Conservation (phyloP, 192 early-diverging fungal genomes). For the Mortierella alpina region DNA sequence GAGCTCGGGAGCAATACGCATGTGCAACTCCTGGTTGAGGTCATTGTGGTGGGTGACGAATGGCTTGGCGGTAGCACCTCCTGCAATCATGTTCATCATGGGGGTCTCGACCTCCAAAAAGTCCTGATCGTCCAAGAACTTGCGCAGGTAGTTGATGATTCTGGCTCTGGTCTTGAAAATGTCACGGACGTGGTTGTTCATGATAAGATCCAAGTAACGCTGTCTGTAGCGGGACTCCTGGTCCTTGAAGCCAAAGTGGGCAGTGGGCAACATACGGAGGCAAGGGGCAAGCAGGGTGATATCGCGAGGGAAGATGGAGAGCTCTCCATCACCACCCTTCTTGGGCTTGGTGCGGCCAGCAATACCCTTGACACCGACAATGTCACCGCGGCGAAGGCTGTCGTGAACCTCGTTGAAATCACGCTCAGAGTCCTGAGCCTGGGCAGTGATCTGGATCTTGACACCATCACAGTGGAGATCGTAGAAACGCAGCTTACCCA, state of each 20-base stretch:
- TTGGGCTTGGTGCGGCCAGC: slow-evolving; percentile 90
- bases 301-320: slow-evolving; percentile 93
- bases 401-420: slow-evolving; percentile 87
- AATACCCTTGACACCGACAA: slow-evolving; percentile 92
- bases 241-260: slow-evolving; percentile 95
- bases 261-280: slow-evolving; percentile 95
- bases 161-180: slow-evolving; percentile 93
- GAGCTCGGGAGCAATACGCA: slow-evolving; percentile 98
- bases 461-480: slow-evolving; percentile 93
- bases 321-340: slow-evolving; percentile 76
- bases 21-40: slow-evolving; percentile 97
- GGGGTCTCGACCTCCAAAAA: slow-evolving; percentile 99
- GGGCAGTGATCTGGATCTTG: slow-evolving; percentile 96
- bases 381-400: slow-evolving; percentile 91
- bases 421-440: slow-evolving; percentile 71
- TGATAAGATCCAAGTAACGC: slow-evolving; percentile 98
- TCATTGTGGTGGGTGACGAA: slow-evolving; percentile 99
- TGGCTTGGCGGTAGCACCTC: slow-evolving; percentile 99
- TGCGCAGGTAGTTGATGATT: slow-evolving; percentile 96
- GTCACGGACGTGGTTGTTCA: slow-evolving; percentile 95
- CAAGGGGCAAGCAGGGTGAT: slow-evolving; percentile 93
- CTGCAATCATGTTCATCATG: slow-evolving; percentile 99
- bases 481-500: slow-evolving; percentile 95
- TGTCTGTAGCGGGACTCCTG: slow-evolving; percentile 97
- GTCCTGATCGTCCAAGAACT: slow-evolving; percentile 92